Evolutionary conservation across 305 asterid species (phyloP), one percentile per base, ranked within the genome.

Genomic region (Solanum hybrid): DNA sequence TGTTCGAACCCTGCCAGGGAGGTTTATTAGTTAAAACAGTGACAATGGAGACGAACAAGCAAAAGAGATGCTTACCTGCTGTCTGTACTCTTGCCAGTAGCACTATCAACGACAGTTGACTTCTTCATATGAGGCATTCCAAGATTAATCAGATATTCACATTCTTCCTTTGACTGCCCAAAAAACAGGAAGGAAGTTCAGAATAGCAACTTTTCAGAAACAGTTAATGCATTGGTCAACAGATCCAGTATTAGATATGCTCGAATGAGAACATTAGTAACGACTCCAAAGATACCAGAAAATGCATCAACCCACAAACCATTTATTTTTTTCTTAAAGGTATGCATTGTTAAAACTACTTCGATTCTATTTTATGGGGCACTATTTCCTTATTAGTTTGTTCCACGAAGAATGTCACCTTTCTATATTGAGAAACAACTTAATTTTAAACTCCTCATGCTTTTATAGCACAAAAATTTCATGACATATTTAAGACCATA

Each of bases 141-240:
- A 88, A 95, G 94, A 86, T 93, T 94, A 82, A 97, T 96, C 61
- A 97, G 95, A 94, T 97, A 95, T 86, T 97, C 97, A 29, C 99
- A 96, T 93, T 97, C 99, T 92, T 94, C 96, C 91, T 95, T 95
- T 8, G 99, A 92, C 99, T 97, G 97, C 92, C 89, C 92, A 91
- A 86, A 37, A 89, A 92, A 46, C 8, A 3, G 42, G 33, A 33
- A 85, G 40, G 88, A 79, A 4, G 64, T 85, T 85, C 11, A 33
- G 76, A 33, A 34, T 33, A 33, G 31, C 1, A 22, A 85, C 22
- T 85, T 85, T 57, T 85, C 33, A 57, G 8, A 85, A 85, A 85
- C n/a, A 57, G 76, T 85, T 31, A 57, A 85, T 33, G 13, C 74
- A 33, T 31, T 1, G 28, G 42, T 51, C 77, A 85, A 57, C 77